Evolutionary conservation across 2,329 filamentous ascomycete genomes (phyloP).

Genomic region (Fusarium globosum): DNA sequence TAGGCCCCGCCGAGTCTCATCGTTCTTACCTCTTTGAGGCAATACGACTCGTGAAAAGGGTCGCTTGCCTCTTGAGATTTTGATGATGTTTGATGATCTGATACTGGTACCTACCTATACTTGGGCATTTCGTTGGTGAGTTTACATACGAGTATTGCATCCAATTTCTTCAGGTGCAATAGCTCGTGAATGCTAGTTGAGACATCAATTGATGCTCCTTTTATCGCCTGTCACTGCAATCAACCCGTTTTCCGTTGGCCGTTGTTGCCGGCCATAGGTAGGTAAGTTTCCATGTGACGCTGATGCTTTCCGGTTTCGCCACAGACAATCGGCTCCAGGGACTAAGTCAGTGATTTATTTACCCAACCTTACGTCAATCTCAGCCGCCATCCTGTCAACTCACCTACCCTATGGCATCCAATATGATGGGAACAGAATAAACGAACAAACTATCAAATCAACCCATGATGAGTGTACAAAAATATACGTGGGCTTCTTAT

Average conservation of each 20-base stretch:
- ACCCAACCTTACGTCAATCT: slow-evolving; percentile 3
- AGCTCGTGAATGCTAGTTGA: neutral
- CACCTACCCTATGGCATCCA: slow-evolving; percentile 3
- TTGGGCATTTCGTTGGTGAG: neutral
- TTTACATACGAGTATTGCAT: neutral
- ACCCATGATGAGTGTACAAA: neutral
- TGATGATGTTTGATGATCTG: neutral
- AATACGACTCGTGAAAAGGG: slow-evolving; percentile 2
- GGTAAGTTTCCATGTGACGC: slow-evolving; percentile 34
- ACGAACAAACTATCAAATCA: neutral
- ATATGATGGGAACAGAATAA: neutral
- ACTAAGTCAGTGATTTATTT: neutral
- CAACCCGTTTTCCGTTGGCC: slow-evolving; percentile 6
- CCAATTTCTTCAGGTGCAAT: neutral
- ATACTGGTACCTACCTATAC: neutral
- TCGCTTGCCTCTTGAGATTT: slow-evolving; percentile 1
- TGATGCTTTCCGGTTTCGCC: slow-evolving; percentile 30
- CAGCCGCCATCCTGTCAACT: neutral
- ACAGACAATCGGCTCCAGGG: slow-evolving; percentile 5
- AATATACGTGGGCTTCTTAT: neutral
- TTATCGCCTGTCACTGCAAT: neutral
- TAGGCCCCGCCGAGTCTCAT: slow-evolving; percentile 15
- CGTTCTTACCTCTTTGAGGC: slow-evolving; percentile 23
- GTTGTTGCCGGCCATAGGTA: slow-evolving; percentile 2
- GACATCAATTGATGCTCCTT: neutral